phyloP scores from a whole-genome alignment of 352 stramenopile genomes.

The Elongisporangium senticosum region DNA sequence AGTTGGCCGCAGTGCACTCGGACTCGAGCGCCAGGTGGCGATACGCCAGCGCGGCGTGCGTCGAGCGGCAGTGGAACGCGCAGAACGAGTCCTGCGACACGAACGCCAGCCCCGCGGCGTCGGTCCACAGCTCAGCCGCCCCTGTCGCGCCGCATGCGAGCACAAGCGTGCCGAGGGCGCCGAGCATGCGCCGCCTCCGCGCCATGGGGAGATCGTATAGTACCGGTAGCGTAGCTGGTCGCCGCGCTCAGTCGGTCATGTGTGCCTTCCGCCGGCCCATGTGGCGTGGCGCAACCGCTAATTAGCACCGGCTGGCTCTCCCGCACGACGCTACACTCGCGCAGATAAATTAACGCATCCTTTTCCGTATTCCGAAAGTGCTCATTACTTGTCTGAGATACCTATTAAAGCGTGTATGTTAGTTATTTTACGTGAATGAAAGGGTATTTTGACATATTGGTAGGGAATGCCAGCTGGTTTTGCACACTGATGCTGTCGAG shows the following conservation, averaged over 20 bases:
- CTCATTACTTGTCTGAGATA: not conserved
- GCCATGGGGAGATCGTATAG: not conserved
- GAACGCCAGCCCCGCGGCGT: constrained; percentile 39
- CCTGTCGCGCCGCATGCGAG: not conserved
- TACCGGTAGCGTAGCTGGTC: not conserved
- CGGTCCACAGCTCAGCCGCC: constrained; percentile 10
- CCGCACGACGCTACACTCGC: not conserved
- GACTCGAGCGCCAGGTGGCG: constrained; percentile 25
- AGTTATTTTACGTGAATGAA: not conserved
- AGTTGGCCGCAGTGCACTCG: constrained; percentile 30
- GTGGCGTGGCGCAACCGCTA: not conserved
- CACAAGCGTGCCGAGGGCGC: not conserved
- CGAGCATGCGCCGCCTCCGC: not conserved
- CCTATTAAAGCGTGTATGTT: not conserved
- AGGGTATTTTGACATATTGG: not conserved
- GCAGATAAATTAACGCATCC: not conserved
- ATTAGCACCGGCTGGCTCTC: not conserved
- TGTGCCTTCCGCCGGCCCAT: not conserved
- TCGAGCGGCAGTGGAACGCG: constrained; percentile 49
- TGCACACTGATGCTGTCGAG: not conserved
- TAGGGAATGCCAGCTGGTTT: not conserved
- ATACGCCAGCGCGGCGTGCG: constrained; percentile 35
- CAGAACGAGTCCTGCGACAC: constrained; percentile 43
- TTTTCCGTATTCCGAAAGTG: not conserved
- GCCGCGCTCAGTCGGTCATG: not conserved